Evolutionary conservation across 2,329 filamentous ascomycete genomes (phyloP), one percentile per base, ranked within the genome.

Genomic region (Daldinia eschscholtzii): DNA sequence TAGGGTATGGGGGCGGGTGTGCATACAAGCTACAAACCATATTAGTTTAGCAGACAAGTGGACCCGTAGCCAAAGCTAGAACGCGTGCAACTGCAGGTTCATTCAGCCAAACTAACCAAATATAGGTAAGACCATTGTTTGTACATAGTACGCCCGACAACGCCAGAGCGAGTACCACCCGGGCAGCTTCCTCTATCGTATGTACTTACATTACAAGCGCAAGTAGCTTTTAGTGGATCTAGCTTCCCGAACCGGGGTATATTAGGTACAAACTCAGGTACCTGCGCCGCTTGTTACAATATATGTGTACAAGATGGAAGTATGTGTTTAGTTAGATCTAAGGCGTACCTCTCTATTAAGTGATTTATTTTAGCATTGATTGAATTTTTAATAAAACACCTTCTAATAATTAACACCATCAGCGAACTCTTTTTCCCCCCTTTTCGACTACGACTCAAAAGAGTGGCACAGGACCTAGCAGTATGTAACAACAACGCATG

Each of bases 81-180:
- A 28, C 63, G 60, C 61, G 64, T 60, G 50, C 61, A 65, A 61
- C 42, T 70, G 68, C 61, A 68, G 58, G 58, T 59, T 55, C 63
- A 57, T 56, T 46, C 57, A 55, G 63, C 48, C 55, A 20, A 61
- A 33, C 60, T 68, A 70, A 37, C 68, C 44, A 26, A 33, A 62
- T 65, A 35, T 23, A 56, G 60, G 60, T 66, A 66, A 60, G 42
- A 18, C 44, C 3, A 13, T 30, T 44, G 30, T 50, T 44, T 44
- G 57, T 50, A 52, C 30, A 42, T 37, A 48, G 61, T 61, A 68
- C 52, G 44, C 56, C 33, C 23, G 35, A 57, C 4, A 57, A 15
- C 10, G 18, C 52, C 52, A 61, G 52, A 61, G 26, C 23, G 41
- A 60, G 63, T 65, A 61, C 63, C 20, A 23, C 20, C 20, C 20